Percentiles rank a stretch among this genome's conserved stretches.
Conservation (phyloP, 2,329 filamentous ascomycete species). For the Fusarium sp. region DNA sequence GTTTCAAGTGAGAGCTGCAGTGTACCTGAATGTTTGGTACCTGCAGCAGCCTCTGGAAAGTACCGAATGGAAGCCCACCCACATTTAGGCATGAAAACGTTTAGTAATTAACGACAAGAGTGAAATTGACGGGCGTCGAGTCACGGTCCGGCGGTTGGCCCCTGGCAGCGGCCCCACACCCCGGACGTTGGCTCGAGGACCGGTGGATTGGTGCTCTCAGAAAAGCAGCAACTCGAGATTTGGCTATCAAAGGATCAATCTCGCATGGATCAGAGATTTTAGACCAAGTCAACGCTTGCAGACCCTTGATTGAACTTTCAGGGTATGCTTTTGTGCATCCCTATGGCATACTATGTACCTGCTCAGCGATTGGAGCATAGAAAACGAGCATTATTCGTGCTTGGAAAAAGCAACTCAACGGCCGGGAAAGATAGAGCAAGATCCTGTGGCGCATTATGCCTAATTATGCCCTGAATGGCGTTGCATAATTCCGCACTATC, state of each 20-base stretch:
- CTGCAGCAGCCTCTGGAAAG: conserved; percentile 32
- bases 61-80: conserved; percentile 39
- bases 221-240: conserved; percentile 28
- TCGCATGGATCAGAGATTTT: conserved; percentile 26
- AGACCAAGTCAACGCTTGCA: conserved; percentile 3
- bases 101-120: conserved; percentile 29
- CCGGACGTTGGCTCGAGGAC: conserved; percentile 42
- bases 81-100: conserved; percentile 34
- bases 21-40: conserved; percentile 36
- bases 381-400: conserved; percentile 7
- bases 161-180: conserved; percentile 44
- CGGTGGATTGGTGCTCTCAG: conserved; percentile 36
- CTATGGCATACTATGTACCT: conserved; percentile 11
- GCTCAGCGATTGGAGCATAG: conserved; percentile 18
- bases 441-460: conserved; percentile 29
- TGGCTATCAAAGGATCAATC: conserved; percentile 15
- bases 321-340: background rate
- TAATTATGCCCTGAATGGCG: conserved; percentile 34
- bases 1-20: conserved; percentile 28
- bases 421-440: background rate
- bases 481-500: conserved; percentile 30
- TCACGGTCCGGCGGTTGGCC: conserved; percentile 31
- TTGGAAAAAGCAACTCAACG: conserved; percentile 8
- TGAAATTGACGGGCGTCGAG: conserved; percentile 28
- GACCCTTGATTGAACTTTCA: conserved; percentile 21